Evolutionary conservation across 2,329 filamentous ascomycete species (phyloP), one percentile per base, ranked within the genome.

Genomic region (Penicillium griseofulvum): DNA sequence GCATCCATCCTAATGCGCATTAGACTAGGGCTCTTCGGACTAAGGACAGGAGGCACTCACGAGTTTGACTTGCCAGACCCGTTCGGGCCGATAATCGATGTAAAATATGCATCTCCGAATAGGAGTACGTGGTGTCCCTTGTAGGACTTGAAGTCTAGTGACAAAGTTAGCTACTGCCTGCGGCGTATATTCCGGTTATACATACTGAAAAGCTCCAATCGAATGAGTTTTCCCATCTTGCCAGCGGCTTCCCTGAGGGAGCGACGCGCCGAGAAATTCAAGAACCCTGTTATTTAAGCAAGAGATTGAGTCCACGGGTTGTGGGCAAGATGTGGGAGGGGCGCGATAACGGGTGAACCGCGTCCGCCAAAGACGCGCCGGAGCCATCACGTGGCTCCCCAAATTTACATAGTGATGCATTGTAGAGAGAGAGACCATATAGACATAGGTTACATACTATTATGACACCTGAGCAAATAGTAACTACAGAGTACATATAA

Each of bases 31-130:
- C 34, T 19, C 14, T 43, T 39, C 19, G 3, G 12, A 24, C 5
- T 17, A n/a, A 5, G n/a, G 8, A 4, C 5, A 31, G 24, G 28
- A 31, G 45, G 22, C 19, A 80, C 87, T 72, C 77, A 93, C 90
- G 92, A 96, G 74, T 99, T 99, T 19, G 94, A 99, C 76, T 99
- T 99, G 62, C 94, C 94, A 34, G 94, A 97, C 80, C 94, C 94
- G 92, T 99, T 99, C 72, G 94, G 94, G 6, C 95, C 94, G 70
- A 99, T 97, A 70, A 99, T 97, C 39, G 94, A 99, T 47, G 94
- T 99, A 76, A 99, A 99, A 77, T 97, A 97, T 2, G 92, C 95
- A 78, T 99, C 93, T 69, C 93, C 93, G 68, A 99, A 97, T 50
- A 97, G 85, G 42, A 99, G 85, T 57, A 85, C 87, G 78, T 99